Evolutionary conservation across 1,284 basidiomycete species (phyloP).

Genomic region (Schizophyllum amplum): DNA sequence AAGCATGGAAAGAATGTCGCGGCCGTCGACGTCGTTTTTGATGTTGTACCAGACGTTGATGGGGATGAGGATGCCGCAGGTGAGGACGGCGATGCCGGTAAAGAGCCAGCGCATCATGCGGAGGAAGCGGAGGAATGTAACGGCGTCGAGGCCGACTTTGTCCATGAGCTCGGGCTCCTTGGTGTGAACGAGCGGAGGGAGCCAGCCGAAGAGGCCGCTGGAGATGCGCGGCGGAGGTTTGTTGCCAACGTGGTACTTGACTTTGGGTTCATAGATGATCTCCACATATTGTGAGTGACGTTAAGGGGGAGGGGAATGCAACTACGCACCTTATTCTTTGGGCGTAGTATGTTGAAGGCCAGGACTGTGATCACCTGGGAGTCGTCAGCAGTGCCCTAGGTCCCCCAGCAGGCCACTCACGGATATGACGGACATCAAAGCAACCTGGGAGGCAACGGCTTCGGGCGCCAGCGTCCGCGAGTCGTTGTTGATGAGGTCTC

Average conservation of each 20-base stretch:
- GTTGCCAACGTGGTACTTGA: conserved; percentile 78
- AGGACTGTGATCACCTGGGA: conserved; percentile 40
- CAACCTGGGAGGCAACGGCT: conserved; percentile 79
- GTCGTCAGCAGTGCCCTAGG: conserved; percentile 5
- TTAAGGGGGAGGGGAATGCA: not conserved
- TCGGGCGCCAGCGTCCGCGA: conserved; percentile 63
- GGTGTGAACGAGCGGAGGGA: conserved; percentile 77
- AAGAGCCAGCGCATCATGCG: conserved; percentile 83
- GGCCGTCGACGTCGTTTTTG: conserved; percentile 42
- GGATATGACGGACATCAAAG: conserved; percentile 61
- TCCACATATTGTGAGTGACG: conserved; percentile 3
- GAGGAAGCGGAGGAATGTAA: conserved; percentile 89
- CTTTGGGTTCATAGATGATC: conserved; percentile 60
- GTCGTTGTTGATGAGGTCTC: conserved; percentile 35
- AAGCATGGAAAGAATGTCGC: conserved; percentile 65
- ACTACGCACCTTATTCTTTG: conserved; percentile 55
- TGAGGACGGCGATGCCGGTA: conserved; percentile 54
- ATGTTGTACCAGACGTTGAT: conserved; percentile 66
- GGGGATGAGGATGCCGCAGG: conserved; percentile 74
- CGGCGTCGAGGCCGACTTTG: conserved; percentile 90
- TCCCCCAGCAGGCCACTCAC: conserved; percentile 28
- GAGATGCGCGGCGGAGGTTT: conserved; percentile 77
- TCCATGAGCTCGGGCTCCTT: conserved; percentile 85
- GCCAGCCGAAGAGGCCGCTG: conserved; percentile 81
- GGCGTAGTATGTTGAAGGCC: conserved; percentile 58